Conservation (phyloP, 192 early-diverging fungal species). For the Linnemannia exigua region DNA sequence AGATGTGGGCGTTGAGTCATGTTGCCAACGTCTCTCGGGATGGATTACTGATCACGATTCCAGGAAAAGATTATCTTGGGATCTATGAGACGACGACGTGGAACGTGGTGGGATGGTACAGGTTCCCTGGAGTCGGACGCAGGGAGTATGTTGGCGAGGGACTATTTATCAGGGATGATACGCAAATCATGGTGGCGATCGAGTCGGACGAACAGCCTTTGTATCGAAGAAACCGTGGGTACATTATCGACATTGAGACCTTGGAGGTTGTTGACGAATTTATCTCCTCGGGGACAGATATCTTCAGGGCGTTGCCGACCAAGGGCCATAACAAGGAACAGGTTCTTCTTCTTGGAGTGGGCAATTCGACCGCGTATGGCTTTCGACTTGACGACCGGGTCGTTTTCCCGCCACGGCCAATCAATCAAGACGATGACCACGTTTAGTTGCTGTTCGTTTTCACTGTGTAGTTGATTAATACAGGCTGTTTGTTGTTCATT, state of each 20-base stretch:
- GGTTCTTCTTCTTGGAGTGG: not conserved
- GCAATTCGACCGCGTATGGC: not conserved
- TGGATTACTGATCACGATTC: not conserved
- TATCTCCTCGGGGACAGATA: not conserved
- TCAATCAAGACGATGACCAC: not conserved
- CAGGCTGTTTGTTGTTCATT: too few species aligned
- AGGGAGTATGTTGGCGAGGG: not conserved
- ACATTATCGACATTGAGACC: not conserved
- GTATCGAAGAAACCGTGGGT: not conserved
- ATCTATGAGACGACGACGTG: not conserved
- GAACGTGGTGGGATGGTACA: not conserved
- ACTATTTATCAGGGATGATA: not conserved
- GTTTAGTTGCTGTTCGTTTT: too few species aligned
- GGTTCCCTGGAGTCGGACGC: not conserved
- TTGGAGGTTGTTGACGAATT: not conserved
- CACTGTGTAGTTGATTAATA: too few species aligned
- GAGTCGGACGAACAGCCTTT: not conserved
- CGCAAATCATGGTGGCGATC: not conserved
- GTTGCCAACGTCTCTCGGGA: slow-evolving; percentile 2
- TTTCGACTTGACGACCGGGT: not conserved
- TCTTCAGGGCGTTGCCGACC: not conserved
- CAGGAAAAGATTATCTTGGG: not conserved
- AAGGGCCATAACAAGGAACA: not conserved
- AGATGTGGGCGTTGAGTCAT: slow-evolving; percentile 6
- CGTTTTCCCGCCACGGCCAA: not conserved